Evolutionary conservation across 1,284 basidiomycete genomes (phyloP), one percentile per base, ranked within the genome.

Genomic region (Ceratobasidium sp.): DNA sequence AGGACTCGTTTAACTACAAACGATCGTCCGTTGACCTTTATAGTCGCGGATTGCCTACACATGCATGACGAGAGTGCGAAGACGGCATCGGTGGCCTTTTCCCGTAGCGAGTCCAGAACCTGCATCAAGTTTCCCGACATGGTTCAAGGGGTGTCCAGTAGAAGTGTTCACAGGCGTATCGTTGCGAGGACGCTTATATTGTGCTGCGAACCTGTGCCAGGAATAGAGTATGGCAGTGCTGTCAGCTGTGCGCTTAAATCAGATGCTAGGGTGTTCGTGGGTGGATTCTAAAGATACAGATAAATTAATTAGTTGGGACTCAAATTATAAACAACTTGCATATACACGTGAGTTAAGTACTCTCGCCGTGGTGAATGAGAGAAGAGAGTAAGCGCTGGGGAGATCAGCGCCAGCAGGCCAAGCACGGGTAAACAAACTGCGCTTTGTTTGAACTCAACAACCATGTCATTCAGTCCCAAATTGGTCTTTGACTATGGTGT

Each of bases 1-100:
- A 98, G 87, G 16, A 97, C 89, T 77, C 92, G 93, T 64, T 96
- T 83, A 59, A 98, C 93, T 78, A 93, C 92, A 83, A 95, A 98
- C 61, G 91, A 93, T 78, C 96, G 87, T 32, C 96, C 96, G 78
- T 97, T 97, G 77, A 98, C 95, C 83, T 97, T 96, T 75, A 97
- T 86, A 74, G 90, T 94, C 30, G 91, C 89, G 49, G 91, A 88
- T 79, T 89, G 91, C 78, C 90, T 88, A 82, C 91, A 94, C 63
- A 94, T 81, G 80, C 92, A 93, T 13, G 91, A 91, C 0, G 92
- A 89, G 38, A 95, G 82, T 13, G 91, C 91, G 83, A 87, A 91
- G 23, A 94, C 80, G 1, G 91, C 91, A 79, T 95, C 93, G 78
- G 92, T 93, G 28, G 88, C 87, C 76, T 90, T 89, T 77, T 90